Evolutionary conservation across 2,329 filamentous ascomycete genomes (phyloP), one percentile per base, ranked within the genome.

Genomic region (Botrytis hyacinthi): DNA sequence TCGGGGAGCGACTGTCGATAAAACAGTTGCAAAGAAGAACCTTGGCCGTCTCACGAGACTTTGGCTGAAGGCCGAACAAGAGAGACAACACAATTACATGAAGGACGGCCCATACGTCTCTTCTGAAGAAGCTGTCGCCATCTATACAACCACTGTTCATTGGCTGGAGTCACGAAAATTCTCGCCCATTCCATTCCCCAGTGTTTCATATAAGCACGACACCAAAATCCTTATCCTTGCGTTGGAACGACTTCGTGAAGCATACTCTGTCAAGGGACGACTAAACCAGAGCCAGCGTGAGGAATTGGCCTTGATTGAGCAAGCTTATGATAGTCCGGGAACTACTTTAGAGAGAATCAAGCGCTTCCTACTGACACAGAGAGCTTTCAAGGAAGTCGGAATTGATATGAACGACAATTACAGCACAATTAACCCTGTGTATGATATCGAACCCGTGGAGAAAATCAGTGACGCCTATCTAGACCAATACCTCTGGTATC

Each of bases 351-450:
- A 97, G 76, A 89, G 96, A 74, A 99, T 99, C 85, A 99, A 99
- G 87, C 92, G 96, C 67, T 98, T 98, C 86, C 86, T 99, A 76
- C 89, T 99, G 62, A 99, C 97, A 0, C 96, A 99, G 81, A 90
- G 96, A 82, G 96, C 97, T 1, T 99, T 99, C 88, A 99, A 99
- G 84, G 96, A 99, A 84, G 96, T 99, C 62, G 96, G 95, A 72
- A 99, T 99, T 78, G 96, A 99, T 81, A 99, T 99, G 96, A 99
- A 99, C 82, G 96, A 99, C 84, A 99, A 99, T 81, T 99, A 99
- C 85, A 98, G 91, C 86, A 95, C 94, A 29, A 99, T 99, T 86
- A 99, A 99, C 81, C 97, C 96, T 0, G 96, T 99, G 1, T 99
- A 99, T 81, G 96, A 99, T 78, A 96, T 99, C 74, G 97, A 99